A percentile compares a stretch with the other conserved stretches of the same genome.
Conservation (phyloP, 805 yeast species). For the Teunomyces cretensis region DNA sequence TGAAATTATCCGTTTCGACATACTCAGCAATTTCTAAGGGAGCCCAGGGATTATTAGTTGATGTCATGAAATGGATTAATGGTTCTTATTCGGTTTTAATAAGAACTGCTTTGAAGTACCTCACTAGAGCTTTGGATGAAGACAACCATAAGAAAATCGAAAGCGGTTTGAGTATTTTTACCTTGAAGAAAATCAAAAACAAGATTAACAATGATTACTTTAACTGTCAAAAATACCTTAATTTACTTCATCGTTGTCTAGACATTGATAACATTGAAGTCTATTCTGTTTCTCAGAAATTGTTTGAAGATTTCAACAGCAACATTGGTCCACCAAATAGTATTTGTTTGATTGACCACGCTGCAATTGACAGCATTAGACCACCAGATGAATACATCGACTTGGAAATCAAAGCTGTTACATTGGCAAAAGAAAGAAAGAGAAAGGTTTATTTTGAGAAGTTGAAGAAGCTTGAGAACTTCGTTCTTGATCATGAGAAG, state of each 20-base stretch:
- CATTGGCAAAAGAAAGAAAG: slow-evolving; percentile 62
- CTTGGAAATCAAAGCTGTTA: slow-evolving; percentile 57
- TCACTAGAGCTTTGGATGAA: slow-evolving; percentile 49
- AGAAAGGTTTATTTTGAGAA: slow-evolving; percentile 41
- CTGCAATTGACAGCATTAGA: slow-evolving; percentile 44
- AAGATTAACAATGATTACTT: slow-evolving; percentile 58
- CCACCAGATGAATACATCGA: slow-evolving; percentile 64
- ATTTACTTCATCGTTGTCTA: slow-evolving; percentile 54
- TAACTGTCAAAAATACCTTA: slow-evolving; percentile 48
- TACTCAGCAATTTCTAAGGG: slow-evolving; percentile 67
- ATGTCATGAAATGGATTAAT: slow-evolving; percentile 67
- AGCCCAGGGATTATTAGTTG: slow-evolving; percentile 67
- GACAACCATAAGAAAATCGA: slow-evolving; percentile 50
- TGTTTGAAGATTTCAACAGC: slow-evolving; percentile 40
- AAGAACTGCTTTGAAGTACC: slow-evolving; percentile 46
- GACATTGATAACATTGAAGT: slow-evolving; percentile 56
- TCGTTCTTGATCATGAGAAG: slow-evolving; percentile 24
- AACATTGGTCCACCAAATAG: slow-evolving; percentile 33
- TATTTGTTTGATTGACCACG: slow-evolving; percentile 50
- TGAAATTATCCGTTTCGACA: slow-evolving; percentile 62
- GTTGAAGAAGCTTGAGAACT: slow-evolving; percentile 44
- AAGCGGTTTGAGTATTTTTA: slow-evolving; percentile 61
- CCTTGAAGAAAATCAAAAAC: slow-evolving; percentile 55
- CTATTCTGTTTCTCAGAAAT: slow-evolving; percentile 50
- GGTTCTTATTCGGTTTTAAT: slow-evolving; percentile 63